These are phyloP conservation scores for Noccaea caerulescens DNA, from an alignment of 345 rosid species.

Conservation along the genomic window DNA sequence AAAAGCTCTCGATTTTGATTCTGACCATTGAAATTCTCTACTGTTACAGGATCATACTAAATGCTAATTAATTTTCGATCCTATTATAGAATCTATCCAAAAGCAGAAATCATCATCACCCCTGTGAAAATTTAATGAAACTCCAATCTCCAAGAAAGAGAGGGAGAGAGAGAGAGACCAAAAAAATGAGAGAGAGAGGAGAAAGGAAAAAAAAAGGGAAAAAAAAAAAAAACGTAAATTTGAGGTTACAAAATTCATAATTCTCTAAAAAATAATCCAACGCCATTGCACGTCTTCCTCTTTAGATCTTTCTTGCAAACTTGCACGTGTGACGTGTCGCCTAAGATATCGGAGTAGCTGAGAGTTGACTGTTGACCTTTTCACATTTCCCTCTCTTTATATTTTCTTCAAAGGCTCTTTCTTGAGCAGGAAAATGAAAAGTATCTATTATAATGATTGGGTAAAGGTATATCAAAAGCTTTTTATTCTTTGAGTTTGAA, in stretches of 20 bases:
- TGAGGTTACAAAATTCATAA: constrained; percentile 14
- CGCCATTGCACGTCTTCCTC: constrained; percentile 30
- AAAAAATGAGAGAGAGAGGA: neutral
- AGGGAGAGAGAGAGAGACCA: neutral
- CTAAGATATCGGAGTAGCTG: neutral
- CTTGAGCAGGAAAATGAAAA: neutral
- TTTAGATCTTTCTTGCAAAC: constrained; percentile 29
- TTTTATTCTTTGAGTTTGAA: too few species aligned
- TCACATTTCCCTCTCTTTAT: neutral
- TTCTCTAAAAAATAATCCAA: constrained; percentile 5
- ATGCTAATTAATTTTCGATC: constrained; percentile 16
- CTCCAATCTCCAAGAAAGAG: neutral
- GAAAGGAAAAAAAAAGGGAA: neutral
- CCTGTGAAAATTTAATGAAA: neutral
- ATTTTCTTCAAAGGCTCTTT: neutral
- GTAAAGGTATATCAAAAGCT: too few species aligned
- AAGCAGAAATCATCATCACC: constrained; percentile 22
- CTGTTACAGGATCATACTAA: constrained; percentile 26
- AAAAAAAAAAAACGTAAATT: neutral
- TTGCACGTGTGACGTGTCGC: constrained; percentile 26
- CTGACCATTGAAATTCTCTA: constrained; percentile 14
- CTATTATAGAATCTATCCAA: constrained; percentile 15
- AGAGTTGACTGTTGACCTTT: constrained; percentile 18
- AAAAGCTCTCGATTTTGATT: constrained; percentile 4
- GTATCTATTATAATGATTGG: too few species aligned